Conservation (phyloP, 768 basidiomycete genomes). For the Suillus hirtellus region DNA sequence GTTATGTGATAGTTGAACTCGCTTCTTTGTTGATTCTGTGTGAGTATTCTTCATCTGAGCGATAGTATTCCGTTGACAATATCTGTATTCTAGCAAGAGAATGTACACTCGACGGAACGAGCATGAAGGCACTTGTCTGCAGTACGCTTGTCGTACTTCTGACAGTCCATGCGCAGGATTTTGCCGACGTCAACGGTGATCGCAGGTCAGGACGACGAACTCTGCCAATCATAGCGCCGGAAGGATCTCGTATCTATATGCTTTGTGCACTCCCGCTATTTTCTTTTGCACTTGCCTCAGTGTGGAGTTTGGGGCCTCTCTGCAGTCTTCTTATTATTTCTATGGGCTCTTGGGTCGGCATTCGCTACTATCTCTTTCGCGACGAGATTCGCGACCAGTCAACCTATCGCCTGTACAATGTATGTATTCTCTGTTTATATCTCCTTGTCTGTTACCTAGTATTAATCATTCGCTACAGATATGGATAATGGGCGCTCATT, state of each 20-base stretch:
- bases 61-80: not conserved
- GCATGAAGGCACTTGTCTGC: conserved; percentile 11
- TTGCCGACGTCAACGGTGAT: conserved; percentile 36
- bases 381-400: conserved; percentile 14
- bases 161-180: conserved; percentile 41
- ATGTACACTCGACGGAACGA: not conserved
- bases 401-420: conserved; percentile 18
- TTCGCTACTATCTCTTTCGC: conserved; percentile 18
- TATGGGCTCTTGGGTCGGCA: conserved; percentile 18
- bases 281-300: conserved; percentile 13
- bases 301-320: conserved; percentile 19
- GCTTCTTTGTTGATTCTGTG: conserved; percentile 35
- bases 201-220: conserved; percentile 30
- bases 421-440: not conserved
- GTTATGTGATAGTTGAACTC: conserved; percentile 34
- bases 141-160: conserved; percentile 34
- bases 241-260: conserved; percentile 20
- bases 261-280: conserved; percentile 16
- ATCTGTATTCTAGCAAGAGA: not conserved
- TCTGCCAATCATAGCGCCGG: conserved; percentile 26
- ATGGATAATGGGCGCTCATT: not conserved
- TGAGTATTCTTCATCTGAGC: conserved; percentile 8
- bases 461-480: not conserved
- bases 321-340: conserved; percentile 7
- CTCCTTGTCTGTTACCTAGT: not conserved